Evolutionary conservation across 2,329 filamentous ascomycete genomes (phyloP).

Genomic region (Aaosphaeria pasadenensis): DNA sequence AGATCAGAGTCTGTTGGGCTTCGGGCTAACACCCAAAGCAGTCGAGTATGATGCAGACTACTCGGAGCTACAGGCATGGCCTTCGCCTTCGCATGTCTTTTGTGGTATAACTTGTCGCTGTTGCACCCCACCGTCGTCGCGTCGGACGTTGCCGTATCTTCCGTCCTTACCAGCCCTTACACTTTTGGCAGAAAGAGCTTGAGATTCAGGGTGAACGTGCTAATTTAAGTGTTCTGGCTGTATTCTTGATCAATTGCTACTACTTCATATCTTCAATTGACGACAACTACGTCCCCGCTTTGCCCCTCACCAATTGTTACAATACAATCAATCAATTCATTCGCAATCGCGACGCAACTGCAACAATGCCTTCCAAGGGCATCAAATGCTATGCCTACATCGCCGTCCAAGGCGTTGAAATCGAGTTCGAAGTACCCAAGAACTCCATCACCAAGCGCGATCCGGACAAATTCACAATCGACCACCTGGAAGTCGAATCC

Average conservation of each 20-base stretch:
- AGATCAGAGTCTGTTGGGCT: background rate
- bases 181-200: no score
- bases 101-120: constrained; percentile 1
- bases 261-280: no score
- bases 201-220: no score
- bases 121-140: background rate
- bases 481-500: constrained; percentile 48
- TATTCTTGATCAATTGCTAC: no score
- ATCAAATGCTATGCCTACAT: constrained; percentile 32
- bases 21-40: background rate
- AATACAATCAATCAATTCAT: no score
- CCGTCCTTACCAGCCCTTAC: background rate
- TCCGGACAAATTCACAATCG: constrained; percentile 36
- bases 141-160: background rate
- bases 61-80: background rate
- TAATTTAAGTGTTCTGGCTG: no score
- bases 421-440: constrained; percentile 47
- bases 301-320: no score
- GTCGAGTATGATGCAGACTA: background rate
- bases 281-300: no score
- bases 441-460: constrained; percentile 27
- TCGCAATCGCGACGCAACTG: background rate
- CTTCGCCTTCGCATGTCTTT: background rate
- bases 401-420: constrained; percentile 37
- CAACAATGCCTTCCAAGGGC: constrained; percentile 34